Conservation (phyloP, 176 grass and related monocot genomes). For the Cenchrus americanus region DNA sequence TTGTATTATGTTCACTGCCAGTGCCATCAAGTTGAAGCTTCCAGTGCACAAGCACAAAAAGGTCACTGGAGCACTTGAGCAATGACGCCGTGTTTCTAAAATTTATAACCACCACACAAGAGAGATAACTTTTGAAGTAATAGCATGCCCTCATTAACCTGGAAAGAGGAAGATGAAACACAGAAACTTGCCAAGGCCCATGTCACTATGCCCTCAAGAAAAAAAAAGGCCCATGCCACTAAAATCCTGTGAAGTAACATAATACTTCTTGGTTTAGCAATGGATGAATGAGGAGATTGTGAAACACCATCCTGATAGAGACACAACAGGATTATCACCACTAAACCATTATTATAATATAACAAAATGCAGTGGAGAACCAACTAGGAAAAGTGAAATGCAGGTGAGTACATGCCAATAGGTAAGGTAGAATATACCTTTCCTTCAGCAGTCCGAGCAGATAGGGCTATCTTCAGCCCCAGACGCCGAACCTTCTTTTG, state of each 20-base stretch:
- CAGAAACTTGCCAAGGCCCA: background rate
- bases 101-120: background rate
- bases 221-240: background rate
- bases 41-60: background rate
- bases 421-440: constrained; percentile 53
- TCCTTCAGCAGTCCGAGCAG: constrained; percentile 84
- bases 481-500: constrained; percentile 90
- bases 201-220: too few species aligned
- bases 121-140: background rate
- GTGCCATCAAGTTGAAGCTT: background rate
- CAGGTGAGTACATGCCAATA: background rate
- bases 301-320: background rate
- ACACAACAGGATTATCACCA: background rate
- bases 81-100: background rate
- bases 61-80: background rate
- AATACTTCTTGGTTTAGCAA: background rate
- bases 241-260: background rate
- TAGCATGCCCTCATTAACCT: background rate
- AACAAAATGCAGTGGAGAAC: background rate
- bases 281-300: background rate
- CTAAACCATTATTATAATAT: background rate
- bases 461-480: constrained; percentile 91
- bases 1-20: background rate
- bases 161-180: background rate
- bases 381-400: background rate